phyloP scores from a whole-genome alignment of 1,284 basidiomycete species.

The Sporisorium scitamineum region DNA sequence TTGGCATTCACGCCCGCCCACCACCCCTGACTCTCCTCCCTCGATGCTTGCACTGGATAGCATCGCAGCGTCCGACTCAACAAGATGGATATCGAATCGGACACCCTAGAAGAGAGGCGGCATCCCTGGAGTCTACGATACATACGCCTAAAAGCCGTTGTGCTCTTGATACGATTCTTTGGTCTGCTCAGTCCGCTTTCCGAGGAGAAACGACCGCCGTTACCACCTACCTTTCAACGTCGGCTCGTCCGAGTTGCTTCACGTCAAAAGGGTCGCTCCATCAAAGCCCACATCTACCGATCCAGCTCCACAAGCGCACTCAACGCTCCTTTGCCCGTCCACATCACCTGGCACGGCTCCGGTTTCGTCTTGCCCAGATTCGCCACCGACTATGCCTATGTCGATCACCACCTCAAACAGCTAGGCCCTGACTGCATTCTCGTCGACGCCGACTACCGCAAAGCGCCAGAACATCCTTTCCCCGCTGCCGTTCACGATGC shows the following conservation, averaged over 20 bases:
- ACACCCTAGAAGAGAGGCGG: constrained; percentile 15
- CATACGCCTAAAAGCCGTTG: constrained; percentile 32
- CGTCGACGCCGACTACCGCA: constrained; percentile 64
- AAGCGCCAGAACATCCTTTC: constrained; percentile 63
- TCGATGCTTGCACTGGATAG: neutral
- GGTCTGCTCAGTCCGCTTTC: constrained; percentile 18
- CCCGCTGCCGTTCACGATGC: constrained; percentile 54
- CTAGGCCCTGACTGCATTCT: constrained; percentile 38
- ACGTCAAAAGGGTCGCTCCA: constrained; percentile 42
- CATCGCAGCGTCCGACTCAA: too few species aligned
- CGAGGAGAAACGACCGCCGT: constrained; percentile 6
- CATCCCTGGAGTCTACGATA: constrained; percentile 35
- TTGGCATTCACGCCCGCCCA: too few species aligned
- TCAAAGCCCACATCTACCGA: constrained; percentile 50
- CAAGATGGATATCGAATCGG: constrained; percentile 1
- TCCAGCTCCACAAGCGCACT: constrained; percentile 40
- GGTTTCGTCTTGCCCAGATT: constrained; percentile 48
- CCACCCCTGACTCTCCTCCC: neutral
- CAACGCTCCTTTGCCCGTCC: constrained; percentile 31
- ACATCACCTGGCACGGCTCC: constrained; percentile 46
- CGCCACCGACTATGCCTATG: constrained; percentile 41
- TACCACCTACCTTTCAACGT: constrained; percentile 28
- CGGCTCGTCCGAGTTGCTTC: constrained; percentile 43
- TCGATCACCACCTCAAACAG: constrained; percentile 16
- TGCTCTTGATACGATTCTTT: constrained; percentile 29